phyloP scores from a whole-genome alignment of 2,329 filamentous ascomycete species.

The Tolypocladium endophyticum region DNA sequence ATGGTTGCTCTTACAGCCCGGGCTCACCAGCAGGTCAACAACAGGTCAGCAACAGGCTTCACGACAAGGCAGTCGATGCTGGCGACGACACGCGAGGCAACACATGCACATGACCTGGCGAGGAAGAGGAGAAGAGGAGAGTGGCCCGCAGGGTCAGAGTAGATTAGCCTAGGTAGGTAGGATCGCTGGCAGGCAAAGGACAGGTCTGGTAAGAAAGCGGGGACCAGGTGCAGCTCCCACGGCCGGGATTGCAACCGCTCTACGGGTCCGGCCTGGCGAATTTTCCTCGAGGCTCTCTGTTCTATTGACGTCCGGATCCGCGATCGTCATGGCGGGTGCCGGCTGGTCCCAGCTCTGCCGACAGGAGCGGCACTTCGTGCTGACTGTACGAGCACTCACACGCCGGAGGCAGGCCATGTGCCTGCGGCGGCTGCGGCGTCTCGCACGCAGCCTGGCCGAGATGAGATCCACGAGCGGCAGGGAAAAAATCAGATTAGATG shows the following conservation, averaged over 20 bases:
- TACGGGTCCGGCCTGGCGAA: background rate
- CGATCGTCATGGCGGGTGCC: background rate
- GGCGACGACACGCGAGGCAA: background rate
- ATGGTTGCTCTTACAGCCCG: background rate
- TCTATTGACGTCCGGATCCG: no score
- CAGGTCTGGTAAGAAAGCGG: background rate
- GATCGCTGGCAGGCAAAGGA: background rate
- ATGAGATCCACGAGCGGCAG: background rate
- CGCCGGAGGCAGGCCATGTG: no score
- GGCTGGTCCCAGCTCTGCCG: background rate
- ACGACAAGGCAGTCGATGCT: background rate
- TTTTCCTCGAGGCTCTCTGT: background rate
- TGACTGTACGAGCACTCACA: background rate
- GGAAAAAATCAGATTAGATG: conserved; percentile 1
- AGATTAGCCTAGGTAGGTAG: background rate
- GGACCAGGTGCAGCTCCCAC: background rate
- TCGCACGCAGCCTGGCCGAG: background rate
- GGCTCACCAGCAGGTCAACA: background rate
- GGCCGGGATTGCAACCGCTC: background rate
- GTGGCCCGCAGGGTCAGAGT: background rate
- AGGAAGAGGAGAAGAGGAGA: background rate
- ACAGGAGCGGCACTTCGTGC: background rate
- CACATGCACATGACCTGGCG: background rate
- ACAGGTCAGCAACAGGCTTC: background rate
- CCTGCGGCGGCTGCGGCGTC: background rate